Evolutionary conservation across 1,139 yeast genomes (phyloP).

Genomic region (Petasospora rhodanensis): DNA sequence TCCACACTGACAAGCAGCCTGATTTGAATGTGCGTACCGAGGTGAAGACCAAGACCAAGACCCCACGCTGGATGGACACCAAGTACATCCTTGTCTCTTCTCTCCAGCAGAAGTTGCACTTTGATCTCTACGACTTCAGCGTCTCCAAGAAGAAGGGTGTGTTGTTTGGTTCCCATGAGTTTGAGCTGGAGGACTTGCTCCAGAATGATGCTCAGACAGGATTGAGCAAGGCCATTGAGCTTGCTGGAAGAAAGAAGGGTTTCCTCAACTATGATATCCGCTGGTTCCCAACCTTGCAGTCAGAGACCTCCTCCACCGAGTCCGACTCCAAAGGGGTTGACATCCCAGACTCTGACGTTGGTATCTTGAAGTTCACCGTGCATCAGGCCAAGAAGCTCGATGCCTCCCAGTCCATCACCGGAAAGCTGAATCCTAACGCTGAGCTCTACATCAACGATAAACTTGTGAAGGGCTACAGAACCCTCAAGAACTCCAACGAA

Average conservation of each 20-base stretch:
- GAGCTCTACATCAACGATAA: constrained; percentile 57
- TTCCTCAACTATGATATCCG: constrained; percentile 54
- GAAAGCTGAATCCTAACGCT: constrained; percentile 68
- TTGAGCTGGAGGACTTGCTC: constrained; percentile 54
- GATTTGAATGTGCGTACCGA: constrained; percentile 47
- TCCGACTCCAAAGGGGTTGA: constrained; percentile 28
- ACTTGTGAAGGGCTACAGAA: constrained; percentile 51
- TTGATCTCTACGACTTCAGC: constrained; percentile 50
- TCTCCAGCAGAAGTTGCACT: constrained; percentile 53
- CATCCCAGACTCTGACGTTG: constrained; percentile 55
- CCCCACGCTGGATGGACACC: constrained; percentile 65
- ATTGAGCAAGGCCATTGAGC: constrained; percentile 24
- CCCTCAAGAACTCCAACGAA: constrained; percentile 59
- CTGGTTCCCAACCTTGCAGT: constrained; percentile 54
- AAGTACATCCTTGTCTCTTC: constrained; percentile 53
- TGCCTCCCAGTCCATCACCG: constrained; percentile 56
- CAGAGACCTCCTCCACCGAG: constrained; percentile 13
- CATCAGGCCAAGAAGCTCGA: constrained; percentile 74
- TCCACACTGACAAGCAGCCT: constrained; percentile 43
- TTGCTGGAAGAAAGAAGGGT: constrained; percentile 58
- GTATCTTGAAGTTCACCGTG: constrained; percentile 65
- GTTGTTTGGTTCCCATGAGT: constrained; percentile 51
- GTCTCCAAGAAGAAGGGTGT: constrained; percentile 50
- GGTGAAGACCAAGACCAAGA: constrained; percentile 48
- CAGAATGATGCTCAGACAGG: constrained; percentile 36